Conservation (phyloP, 495 filamentous ascomycete species). For the Niebla homalea region DNA sequence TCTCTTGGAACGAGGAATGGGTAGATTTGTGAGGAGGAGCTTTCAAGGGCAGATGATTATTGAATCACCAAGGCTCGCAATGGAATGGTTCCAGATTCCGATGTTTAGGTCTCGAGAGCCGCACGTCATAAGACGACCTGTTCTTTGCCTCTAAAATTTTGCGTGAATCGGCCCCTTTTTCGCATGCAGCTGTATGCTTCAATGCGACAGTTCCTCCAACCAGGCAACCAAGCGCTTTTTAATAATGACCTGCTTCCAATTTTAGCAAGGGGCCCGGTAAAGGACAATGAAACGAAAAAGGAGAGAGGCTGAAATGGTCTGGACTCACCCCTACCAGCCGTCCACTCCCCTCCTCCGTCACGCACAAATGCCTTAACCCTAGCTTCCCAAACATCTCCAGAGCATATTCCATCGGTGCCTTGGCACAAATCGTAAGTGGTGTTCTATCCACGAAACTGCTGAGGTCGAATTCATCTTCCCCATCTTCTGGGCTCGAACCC, state of each 20-base stretch:
- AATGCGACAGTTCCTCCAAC: conserved; percentile 11
- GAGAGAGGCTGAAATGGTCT: not conserved
- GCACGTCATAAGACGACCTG: too few relatives aligned
- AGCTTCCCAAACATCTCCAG: conserved; percentile 47
- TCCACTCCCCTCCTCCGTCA: conserved; percentile 25
- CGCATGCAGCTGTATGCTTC: not conserved
- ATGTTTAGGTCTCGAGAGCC: not conserved
- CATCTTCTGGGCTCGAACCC: conserved; percentile 13
- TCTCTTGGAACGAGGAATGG: too few relatives aligned
- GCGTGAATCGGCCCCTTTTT: not conserved
- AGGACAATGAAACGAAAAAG: not conserved
- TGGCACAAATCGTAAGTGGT: conserved; percentile 34
- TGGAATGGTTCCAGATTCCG: not conserved
- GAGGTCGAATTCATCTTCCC: conserved; percentile 26
- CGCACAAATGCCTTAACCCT: conserved; percentile 36
- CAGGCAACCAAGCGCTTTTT: conserved; percentile 13
- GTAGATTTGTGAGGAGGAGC: not conserved
- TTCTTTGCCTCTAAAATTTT: too few relatives aligned
- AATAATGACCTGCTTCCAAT: conserved; percentile 4
- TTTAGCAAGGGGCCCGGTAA: not conserved
- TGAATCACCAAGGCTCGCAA: not conserved
- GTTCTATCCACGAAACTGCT: conserved; percentile 39
- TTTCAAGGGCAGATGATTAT: not conserved
- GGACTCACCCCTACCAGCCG: conserved; percentile 22
- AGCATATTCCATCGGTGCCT: conserved; percentile 42